phyloP scores from a whole-genome alignment of 345 rosid genomes.

The Acer campestre region DNA sequence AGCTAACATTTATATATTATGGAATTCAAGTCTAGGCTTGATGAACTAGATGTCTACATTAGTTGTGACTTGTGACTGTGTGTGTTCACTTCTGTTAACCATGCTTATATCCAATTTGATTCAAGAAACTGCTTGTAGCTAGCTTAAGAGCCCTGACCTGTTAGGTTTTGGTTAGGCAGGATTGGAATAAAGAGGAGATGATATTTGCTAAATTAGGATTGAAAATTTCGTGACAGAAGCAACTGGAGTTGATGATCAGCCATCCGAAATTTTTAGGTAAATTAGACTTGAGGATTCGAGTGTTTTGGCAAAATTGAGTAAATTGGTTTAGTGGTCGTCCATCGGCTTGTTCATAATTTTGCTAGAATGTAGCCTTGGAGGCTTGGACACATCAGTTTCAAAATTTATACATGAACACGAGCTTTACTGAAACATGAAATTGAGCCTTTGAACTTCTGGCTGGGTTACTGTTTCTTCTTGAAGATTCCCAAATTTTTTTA shows the following conservation, averaged over 20 bases:
- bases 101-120: not conserved
- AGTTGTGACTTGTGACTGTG: not conserved
- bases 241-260: not conserved
- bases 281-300: not conserved
- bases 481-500: too few species aligned
- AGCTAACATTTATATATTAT: not conserved
- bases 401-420: not conserved
- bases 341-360: not conserved
- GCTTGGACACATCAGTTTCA: not conserved
- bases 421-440: not conserved
- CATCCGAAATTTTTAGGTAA: not conserved
- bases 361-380: too few species aligned
- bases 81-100: not conserved
- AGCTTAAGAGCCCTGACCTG: not conserved
- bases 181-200: not conserved
- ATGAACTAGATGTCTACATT: not conserved
- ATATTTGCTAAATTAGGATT: too few species aligned
- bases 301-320: not conserved
- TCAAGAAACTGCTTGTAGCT: not conserved
- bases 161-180: not conserved
- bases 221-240: not conserved
- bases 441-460: not conserved
- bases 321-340: not conserved
- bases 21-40: not conserved
- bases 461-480: too few species aligned